Conservation (phyloP, 768 basidiomycete species). For the Basidioascus undulatus region DNA sequence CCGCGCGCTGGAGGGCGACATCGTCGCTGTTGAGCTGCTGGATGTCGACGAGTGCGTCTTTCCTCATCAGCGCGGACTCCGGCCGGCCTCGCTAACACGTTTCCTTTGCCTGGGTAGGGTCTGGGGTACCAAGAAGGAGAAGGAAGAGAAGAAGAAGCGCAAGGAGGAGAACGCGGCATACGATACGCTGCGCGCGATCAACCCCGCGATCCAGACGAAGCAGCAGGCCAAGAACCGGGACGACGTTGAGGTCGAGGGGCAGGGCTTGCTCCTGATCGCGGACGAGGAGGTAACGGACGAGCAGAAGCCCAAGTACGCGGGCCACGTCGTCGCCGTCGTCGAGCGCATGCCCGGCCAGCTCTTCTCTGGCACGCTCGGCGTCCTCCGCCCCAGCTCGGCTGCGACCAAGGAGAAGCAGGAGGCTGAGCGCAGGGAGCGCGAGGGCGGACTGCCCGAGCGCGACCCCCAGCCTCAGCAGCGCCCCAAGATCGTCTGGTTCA, state of each 20-base stretch:
- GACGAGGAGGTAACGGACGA: conserved; percentile 99
- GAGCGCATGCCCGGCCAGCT: conserved; percentile 97
- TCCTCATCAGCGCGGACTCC: neutral
- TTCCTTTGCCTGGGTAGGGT: conserved; percentile 1
- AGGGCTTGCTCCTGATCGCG: conserved; percentile 85
- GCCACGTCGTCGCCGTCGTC: conserved; percentile 98
- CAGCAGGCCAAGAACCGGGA: conserved; percentile 99
- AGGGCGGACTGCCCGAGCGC: conserved; percentile 35
- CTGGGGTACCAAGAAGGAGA: conserved; percentile 89
- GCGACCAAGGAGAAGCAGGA: conserved; percentile 98
- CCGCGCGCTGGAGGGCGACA: conserved; percentile 90
- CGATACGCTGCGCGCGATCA: conserved; percentile 37
- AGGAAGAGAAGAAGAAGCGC: conserved; percentile 99
- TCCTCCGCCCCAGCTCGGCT: conserved; percentile 81
- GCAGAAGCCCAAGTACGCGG: conserved; percentile 91
- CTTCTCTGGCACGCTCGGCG: conserved; percentile 87
- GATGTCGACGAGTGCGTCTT: conserved; percentile 56
- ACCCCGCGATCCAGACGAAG: conserved; percentile 29
- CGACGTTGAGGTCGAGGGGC: conserved; percentile 97
- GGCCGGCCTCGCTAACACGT: too few relatives aligned
- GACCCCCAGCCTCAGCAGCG: conserved; percentile 65
- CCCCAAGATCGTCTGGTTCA: conserved; percentile 99
- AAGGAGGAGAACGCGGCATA: conserved; percentile 98
- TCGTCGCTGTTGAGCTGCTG: conserved; percentile 88
- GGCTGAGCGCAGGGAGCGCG: conserved; percentile 86